Base-by-base conservation (phyloP, 495 filamentous ascomycete genomes). In the Amphirosellinia nigrospora region DNA sequence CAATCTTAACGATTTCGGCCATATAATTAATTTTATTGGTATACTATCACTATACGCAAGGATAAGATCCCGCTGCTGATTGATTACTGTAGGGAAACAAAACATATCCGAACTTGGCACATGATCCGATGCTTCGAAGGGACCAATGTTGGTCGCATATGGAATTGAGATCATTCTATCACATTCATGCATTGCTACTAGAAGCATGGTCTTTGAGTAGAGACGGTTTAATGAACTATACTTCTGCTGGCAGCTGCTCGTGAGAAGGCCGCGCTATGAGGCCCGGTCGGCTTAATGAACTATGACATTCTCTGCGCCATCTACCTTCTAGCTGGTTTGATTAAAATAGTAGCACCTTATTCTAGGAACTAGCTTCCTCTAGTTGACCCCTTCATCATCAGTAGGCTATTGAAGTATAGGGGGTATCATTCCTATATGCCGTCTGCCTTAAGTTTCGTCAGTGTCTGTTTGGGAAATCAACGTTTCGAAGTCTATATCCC, bases 41-140 rank as follows among this genome's bases (percentile, higher is more conserved):
- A 28, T 45, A 7, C 16, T 45, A 48, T 48, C 13, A 30, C 21
- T 32, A 64, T 64, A 48, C 11, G 2, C 43, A 48, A 45, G 61
- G 61, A 8, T 23, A 48, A 50, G 30, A 41, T 23, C 30, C 4
- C 2, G 32, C 11, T 30, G n/a, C 10, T 28, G 11, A 36, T 38
- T 53, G n/a, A 65, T 32, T 46, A 65, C 45, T 46, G 34, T 52
- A 26, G 23, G 34, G 34, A 65, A 52, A 65, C 45, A n/a, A 53
- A 53, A 65, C 45, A 41, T 38, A 38, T 28, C 11, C 43, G 32
- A 53, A 46, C 63, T 39, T 28, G 63, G 45, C 46, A 65, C 21
- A 39, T 39, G 34, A 65, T 53, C 28, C 34, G 45, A 52, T 38
- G 63, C 45, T 53, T 39, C 34, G n/a, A 28, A 41, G 61, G 28